Conservation (phyloP, 169 alveolate species). For the Theileria annulata region DNA sequence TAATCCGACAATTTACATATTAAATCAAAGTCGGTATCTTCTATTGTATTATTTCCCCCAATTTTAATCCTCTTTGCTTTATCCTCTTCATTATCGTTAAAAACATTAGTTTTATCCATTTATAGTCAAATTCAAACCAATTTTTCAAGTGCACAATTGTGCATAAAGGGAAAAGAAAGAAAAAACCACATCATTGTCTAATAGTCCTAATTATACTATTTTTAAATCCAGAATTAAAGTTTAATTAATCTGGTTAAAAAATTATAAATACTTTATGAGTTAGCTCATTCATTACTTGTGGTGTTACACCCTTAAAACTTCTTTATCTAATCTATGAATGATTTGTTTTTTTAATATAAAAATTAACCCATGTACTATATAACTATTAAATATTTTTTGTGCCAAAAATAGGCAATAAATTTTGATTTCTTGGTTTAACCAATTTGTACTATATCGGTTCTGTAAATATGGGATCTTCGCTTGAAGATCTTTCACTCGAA, state of each 20-base stretch:
- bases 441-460: background rate
- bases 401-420: background rate
- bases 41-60: constrained; percentile 48
- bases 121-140: background rate
- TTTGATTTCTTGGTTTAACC: background rate
- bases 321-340: background rate
- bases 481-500: constrained; percentile 20
- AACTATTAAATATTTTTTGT: no score
- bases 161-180: background rate
- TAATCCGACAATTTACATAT: constrained; percentile 68
- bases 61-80: background rate
- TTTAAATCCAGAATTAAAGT: background rate
- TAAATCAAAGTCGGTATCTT: constrained; percentile 67
- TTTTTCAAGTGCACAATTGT: background rate
- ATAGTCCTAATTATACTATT: background rate
- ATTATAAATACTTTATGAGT: background rate
- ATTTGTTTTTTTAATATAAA: background rate
- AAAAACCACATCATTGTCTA: background rate
- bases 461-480: background rate
- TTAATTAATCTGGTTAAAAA: background rate
- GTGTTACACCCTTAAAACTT: background rate
- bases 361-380: background rate
- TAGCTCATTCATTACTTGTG: background rate
- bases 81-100: background rate
- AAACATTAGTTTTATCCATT: background rate